Evolutionary conservation across 1,139 yeast genomes (phyloP), one percentile per base, ranked within the genome.

Genomic region (Oligophagozyma castellii): DNA sequence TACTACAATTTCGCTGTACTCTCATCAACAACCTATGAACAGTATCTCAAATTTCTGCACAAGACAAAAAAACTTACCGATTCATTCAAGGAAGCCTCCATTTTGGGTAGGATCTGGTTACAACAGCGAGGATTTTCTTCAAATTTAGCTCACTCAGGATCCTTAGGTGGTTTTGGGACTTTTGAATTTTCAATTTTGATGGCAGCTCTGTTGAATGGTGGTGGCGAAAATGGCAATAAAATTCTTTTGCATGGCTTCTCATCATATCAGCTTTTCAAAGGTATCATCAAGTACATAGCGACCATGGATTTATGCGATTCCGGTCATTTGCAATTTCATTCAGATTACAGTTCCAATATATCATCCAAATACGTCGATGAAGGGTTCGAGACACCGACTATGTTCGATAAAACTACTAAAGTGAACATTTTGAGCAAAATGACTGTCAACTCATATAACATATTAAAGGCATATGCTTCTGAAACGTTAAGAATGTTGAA

Each of bases 251-350:
- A 75, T 42, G 98, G 96, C 1, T 86, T 79, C 51, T 81, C 95
- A 3, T 77, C 93, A 16, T 89, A 84, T 51, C 98, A 89, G 56
- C 59, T 89, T 33, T 89, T 89, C 60, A 84, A 81, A 52, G 95
- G 93, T 47, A 72, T 83, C 2, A 64, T 89, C 29, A 73, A 74
- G 43, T 86, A 77, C 44, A 52, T 89, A 36, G 92, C 95, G 2
- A 69, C 81, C 3, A 73, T 74, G 61, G 89, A 80, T 46, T 56
- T 86, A 31, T 55, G 63, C 28, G 53, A 63, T 14, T 55, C 59
- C 12, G 89, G 89, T 1, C 73, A 76, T 43, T 57, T 78, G 30
- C 74, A 79, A 23, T 76, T 78, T 46, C 63, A 72, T 29, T 72
- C 80, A 6, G 60, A 67, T 23, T 28, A 34, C 10, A 44, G 38